These are phyloP conservation scores for Cochlearia excelsa DNA, from an alignment of 345 rosid genomes.

Conservation along the genomic window DNA sequence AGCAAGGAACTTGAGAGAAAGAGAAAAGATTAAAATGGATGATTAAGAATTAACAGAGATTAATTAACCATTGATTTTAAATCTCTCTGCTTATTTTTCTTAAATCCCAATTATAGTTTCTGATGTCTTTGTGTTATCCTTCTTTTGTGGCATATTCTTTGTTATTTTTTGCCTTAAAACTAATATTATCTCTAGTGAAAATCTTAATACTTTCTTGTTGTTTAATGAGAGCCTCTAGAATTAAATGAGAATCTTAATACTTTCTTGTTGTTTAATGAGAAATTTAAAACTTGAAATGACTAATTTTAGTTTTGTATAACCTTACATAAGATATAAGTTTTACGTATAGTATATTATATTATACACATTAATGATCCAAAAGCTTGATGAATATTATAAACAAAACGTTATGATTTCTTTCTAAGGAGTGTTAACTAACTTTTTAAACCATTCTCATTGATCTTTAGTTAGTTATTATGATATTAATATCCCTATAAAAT, in stretches of 20 bases:
- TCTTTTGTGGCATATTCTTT: constrained; percentile 19
- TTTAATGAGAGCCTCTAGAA: no score
- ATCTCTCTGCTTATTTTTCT: constrained; percentile 10
- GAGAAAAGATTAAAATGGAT: constrained; percentile 13
- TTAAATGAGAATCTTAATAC: no score
- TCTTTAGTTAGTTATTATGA: no score
- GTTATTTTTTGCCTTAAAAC: constrained; percentile 5
- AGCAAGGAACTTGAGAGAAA: constrained; percentile 7
- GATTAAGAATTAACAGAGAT: constrained; percentile 22
- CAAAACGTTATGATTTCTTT: no score
- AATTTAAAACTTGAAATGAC: constrained; percentile 2
- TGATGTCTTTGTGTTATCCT: constrained; percentile 25
- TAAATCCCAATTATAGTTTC: constrained; percentile 20
- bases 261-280: background rate
- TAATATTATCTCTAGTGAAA: constrained; percentile 15
- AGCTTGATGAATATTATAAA: no score
- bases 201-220: no score
- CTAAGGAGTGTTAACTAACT: no score
- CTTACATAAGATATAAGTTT: background rate
- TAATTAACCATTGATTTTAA: constrained; percentile 3
- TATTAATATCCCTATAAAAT: no score
- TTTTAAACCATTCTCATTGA: no score
- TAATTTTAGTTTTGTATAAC: constrained; percentile 14
- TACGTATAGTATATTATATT: no score
- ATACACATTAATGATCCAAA: no score